phyloP scores from a whole-genome alignment of 495 filamentous ascomycete genomes.

The Xylaria acuta region DNA sequence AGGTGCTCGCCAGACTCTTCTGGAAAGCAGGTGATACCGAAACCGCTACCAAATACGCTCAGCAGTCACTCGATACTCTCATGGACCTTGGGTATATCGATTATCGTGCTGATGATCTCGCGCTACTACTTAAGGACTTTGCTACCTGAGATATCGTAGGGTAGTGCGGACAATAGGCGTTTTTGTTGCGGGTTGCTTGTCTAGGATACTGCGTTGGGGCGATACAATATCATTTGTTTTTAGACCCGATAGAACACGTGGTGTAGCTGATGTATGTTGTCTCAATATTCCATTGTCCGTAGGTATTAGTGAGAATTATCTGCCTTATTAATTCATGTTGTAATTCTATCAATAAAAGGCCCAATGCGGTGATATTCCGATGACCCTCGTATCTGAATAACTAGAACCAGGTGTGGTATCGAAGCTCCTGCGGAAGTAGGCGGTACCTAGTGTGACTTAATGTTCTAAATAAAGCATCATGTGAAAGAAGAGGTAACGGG shows the following conservation, averaged over 20 bases:
- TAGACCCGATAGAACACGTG: background rate
- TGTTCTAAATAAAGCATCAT: background rate
- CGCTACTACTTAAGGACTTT: constrained; percentile 30
- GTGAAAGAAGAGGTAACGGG: background rate
- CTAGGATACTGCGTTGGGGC: background rate
- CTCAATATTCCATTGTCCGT: background rate
- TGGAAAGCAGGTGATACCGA: constrained; percentile 43
- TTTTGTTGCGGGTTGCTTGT: background rate
- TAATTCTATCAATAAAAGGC: background rate
- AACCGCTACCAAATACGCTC: constrained; percentile 46
- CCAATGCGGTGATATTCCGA: background rate
- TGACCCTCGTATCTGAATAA: background rate
- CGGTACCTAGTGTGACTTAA: background rate
- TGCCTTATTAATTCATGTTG: background rate
- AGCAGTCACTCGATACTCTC: constrained; percentile 47
- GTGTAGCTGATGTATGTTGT: background rate
- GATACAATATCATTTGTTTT: background rate
- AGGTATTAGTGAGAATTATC: background rate
- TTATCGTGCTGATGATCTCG: constrained; percentile 20
- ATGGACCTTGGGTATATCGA: constrained; percentile 38
- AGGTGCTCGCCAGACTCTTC: constrained; percentile 49
- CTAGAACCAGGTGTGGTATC: background rate
- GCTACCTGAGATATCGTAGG: constrained; percentile 14
- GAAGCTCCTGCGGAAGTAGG: background rate
- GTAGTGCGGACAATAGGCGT: background rate